Percentiles rank a stretch among this genome's conserved stretches.
Conservation (phyloP, 257 asterid genomes). For the Penstemon eatonii region DNA sequence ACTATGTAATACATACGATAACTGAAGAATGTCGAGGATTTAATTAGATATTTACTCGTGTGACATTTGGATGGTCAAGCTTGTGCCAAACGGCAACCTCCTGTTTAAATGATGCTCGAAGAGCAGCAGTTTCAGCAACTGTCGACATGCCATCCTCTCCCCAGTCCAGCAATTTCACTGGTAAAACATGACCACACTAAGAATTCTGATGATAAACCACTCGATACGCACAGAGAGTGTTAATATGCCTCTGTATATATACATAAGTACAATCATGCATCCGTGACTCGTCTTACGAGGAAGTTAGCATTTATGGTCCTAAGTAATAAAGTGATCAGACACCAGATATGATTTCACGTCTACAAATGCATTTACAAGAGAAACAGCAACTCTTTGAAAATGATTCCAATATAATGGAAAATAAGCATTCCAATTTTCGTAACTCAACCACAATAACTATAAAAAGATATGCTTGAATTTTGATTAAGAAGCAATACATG, state of each 20-base stretch:
- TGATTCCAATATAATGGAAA: not conserved
- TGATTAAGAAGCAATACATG: not conserved
- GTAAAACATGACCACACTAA: conserved; percentile 9
- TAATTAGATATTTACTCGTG: conserved; percentile 35
- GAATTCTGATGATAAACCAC: not conserved
- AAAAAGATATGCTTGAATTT: conserved; percentile 1
- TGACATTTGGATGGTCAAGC: conserved; percentile 80
- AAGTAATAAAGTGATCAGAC: no score
- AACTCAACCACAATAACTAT: not conserved
- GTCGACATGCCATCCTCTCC: conserved; percentile 88
- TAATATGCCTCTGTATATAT: no score
- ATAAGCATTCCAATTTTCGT: no score
- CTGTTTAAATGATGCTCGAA: conserved; percentile 73
- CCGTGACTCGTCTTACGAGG: no score
- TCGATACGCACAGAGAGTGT: no score
- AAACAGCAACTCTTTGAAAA: not conserved
- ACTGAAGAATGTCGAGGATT: conserved; percentile 14
- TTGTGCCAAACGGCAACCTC: conserved; percentile 90
- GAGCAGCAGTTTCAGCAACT: conserved; percentile 70
- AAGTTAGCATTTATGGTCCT: no score
- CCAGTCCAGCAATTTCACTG: conserved; percentile 89
- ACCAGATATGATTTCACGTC: no score
- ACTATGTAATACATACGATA: no score
- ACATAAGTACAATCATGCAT: no score
- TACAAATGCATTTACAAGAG: not conserved